Base-by-base conservation (phyloP, 2,329 filamentous ascomycete species). In the Ceratocystis alfenasii region DNA sequence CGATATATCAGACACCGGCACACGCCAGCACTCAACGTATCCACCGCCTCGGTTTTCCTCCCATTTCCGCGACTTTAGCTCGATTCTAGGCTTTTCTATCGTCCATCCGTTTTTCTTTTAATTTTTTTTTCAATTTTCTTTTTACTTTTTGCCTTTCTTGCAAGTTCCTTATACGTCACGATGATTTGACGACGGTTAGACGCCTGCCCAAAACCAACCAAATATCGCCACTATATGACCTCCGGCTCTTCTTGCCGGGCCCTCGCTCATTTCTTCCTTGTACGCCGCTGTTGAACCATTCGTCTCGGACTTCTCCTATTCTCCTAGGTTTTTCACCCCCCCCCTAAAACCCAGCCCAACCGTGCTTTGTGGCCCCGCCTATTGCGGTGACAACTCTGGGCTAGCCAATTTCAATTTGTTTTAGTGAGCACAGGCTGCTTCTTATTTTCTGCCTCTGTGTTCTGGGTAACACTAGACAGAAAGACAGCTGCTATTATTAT, bases 11-110 rank as follows among this genome's bases (percentile, higher is more conserved):
- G 55, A 17, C 28, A 33, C 25, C 25, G 22, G 25, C n/a, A n/a
- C 36, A 41, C 36, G 12, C 12, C 36, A 41, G 36, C 25, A 12
- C 25, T 2, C 17, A 33, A 20, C 55, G 33, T n/a, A 28, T 33
- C 55, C 2, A 30, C 48, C 25, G n/a, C 33, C 25, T 53, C 22
- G 28, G 33, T 12, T 28, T 53, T 20, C n/a, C 28, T 59, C 20
- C 33, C 12, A 36, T 30, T 59, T 36, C 20, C 25, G 33, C 41
- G 25, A 63, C 61, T 63, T 50, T 63, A 25, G 50, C n/a, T 48
- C 25, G 25, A 63, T 30, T 48, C 17, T 48, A 48, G 30, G 17
- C 44, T 44, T 28, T 61, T 36, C n/a, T 20, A 30, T 30, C 33
- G 12, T 20, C 41, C 59, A n/a, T 45, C n/a, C 59, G 22, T 20